Conservation (phyloP, 495 filamentous ascomycete genomes). For the Podospora pseudoanserina region DNA sequence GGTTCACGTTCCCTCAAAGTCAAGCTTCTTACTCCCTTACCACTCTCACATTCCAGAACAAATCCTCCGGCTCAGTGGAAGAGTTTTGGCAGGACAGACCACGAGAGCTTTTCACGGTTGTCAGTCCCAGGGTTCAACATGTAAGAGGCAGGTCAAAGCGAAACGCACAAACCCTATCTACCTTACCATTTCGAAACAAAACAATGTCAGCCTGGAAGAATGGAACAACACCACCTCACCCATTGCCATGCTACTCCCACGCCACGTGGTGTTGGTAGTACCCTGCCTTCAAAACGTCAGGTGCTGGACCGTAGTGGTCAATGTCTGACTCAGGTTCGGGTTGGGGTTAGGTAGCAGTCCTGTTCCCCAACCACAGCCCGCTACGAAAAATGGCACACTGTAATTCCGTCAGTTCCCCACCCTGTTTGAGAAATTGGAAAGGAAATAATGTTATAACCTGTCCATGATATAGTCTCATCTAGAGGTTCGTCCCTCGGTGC, state of each 20-base stretch:
- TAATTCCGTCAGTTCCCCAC: background rate
- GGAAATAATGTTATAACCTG: background rate
- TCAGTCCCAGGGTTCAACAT: too few species aligned
- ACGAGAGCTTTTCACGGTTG: too few species aligned
- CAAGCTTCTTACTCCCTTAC: background rate
- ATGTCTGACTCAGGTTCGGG: background rate
- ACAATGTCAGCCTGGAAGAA: background rate
- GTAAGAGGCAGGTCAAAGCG: background rate
- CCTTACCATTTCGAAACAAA: background rate
- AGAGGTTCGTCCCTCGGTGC: background rate
- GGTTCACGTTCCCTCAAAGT: background rate
- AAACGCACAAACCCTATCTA: background rate
- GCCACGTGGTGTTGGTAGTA: background rate
- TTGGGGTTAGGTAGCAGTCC: background rate
- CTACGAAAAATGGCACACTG: background rate
- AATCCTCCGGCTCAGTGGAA: too few species aligned
- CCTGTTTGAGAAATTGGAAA: background rate
- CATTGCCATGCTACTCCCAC: background rate
- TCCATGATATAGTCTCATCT: background rate
- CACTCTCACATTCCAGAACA: background rate
- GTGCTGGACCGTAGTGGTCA: background rate
- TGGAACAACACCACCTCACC: background rate
- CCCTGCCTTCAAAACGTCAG: too few species aligned
- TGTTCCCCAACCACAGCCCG: background rate
- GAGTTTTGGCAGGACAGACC: too few species aligned